Conservation (phyloP, 371 early-diverging fungal genomes). For the Lichtheimia ramosa region DNA sequence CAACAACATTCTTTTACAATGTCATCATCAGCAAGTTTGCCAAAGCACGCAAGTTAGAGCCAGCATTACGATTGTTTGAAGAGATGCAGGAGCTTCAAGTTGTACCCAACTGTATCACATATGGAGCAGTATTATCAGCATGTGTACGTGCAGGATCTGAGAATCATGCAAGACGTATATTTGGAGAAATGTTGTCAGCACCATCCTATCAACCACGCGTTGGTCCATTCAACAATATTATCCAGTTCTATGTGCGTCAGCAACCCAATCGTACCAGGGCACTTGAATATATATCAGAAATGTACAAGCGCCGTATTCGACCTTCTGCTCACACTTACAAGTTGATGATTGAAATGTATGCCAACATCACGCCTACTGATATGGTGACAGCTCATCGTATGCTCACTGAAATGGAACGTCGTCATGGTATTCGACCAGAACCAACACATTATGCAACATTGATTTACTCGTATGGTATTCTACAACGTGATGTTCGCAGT, state of each 20-base stretch:
- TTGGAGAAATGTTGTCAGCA: slow-evolving; percentile 54
- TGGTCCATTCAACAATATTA: slow-evolving; percentile 67
- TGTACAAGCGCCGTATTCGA: slow-evolving; percentile 48
- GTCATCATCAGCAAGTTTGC: slow-evolving; percentile 66
- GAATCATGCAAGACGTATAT: slow-evolving; percentile 45
- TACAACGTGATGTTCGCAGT: slow-evolving; percentile 55
- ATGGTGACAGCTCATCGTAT: slow-evolving; percentile 61
- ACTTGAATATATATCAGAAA: slow-evolving; percentile 52
- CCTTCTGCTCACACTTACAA: slow-evolving; percentile 68
- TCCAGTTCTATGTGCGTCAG: slow-evolving; percentile 64
- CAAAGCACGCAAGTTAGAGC: slow-evolving; percentile 63
- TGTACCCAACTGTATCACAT: slow-evolving; percentile 58
- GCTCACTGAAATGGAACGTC: slow-evolving; percentile 49
- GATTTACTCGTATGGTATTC: slow-evolving; percentile 61
- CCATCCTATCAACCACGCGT: slow-evolving; percentile 58
- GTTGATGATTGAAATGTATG: slow-evolving; percentile 61
- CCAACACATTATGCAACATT: slow-evolving; percentile 63
- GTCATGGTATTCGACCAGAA: slow-evolving; percentile 46
- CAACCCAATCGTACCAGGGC: slow-evolving; percentile 56
- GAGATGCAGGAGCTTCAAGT: slow-evolving; percentile 59
- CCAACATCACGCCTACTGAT: slow-evolving; percentile 60
- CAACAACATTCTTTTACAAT: slow-evolving; percentile 65
- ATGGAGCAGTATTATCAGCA: slow-evolving; percentile 65
- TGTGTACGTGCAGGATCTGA: slow-evolving; percentile 65
- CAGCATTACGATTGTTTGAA: slow-evolving; percentile 56